Evolutionary conservation across 352 stramenopile species (phyloP), one percentile per base, ranked within the genome.

Genomic region (Aphanomyces cochlioides): DNA sequence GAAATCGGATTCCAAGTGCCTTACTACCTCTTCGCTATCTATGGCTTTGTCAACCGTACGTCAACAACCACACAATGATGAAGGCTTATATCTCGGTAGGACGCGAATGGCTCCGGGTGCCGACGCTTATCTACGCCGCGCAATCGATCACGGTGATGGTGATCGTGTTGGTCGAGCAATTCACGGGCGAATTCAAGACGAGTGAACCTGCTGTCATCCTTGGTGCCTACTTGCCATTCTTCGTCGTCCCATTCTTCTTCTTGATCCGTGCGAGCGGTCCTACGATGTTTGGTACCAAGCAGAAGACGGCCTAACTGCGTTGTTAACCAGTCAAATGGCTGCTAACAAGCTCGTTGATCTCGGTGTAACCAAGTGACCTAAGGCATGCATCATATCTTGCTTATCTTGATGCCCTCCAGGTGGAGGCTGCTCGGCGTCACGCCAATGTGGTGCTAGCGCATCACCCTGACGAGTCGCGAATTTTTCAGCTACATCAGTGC

Each of bases 1-100:
- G 57, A 66, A 43, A 66, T 66, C 21, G 38, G n/a, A 7, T 43
- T 66, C 17, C 57, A 66, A 47, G 57, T 66, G 38, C 57, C 57
- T 19, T 66, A 66, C 57, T 66, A 66, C 57, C 47, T 66, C 21
- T 19, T 47, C 15, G 57, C 57, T 17, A 66, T 47, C 13, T 66
- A 66, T n/a, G 57, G 28, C 39, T 66, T 66, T 21, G 5, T 53
- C 34, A 47, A 66, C 17, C 28, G 57, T 66, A 48, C 10, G 0
- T 19, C 28, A 1, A 28, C 28, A 8, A 36, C 7, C 17, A 34
- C 4, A 12, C 43, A n/a, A 50, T n/a, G 43, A 50, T 2, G 43
- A 50, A 12, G 28, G 28, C 2, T 17, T 58, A 58, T 58, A 3
- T 58, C 13, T 58, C 37, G 10, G 28, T 47, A 66, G 57, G 57